Evolutionary conservation across 768 basidiomycete species (phyloP).

Genomic region (Hypholoma sublateritium): DNA sequence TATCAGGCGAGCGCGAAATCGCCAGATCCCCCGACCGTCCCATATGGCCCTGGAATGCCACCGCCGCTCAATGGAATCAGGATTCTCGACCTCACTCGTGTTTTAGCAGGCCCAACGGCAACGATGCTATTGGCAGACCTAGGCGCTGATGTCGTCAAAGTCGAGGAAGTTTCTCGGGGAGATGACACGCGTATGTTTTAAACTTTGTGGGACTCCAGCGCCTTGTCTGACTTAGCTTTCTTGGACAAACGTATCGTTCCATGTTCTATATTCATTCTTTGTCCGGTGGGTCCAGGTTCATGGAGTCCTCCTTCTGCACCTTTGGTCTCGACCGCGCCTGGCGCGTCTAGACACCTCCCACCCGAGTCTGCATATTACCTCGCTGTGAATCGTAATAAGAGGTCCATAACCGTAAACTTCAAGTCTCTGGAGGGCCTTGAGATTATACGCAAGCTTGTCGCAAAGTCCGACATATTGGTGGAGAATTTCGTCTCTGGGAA

Average conservation of each 20-base stretch:
- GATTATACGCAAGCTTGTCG: conserved; percentile 69
- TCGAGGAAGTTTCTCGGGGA: conserved; percentile 77
- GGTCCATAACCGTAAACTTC: conserved; percentile 87
- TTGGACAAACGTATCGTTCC: background rate
- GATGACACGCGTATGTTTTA: conserved; percentile 80
- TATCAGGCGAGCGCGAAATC: conserved; percentile 18
- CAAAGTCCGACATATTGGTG: conserved; percentile 79
- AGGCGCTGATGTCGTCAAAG: conserved; percentile 91
- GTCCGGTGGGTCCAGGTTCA: conserved; percentile 41
- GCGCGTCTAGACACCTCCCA: conserved; percentile 63
- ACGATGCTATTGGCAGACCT: conserved; percentile 93
- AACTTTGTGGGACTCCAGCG: background rate
- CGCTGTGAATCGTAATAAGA: conserved; percentile 84
- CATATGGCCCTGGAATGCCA: conserved; percentile 53
- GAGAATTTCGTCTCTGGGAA: conserved; percentile 91
- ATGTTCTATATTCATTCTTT: background rate
- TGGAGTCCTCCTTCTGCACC: conserved; percentile 68
- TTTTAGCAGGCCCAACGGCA: conserved; percentile 89
- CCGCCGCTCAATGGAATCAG: conserved; percentile 80
- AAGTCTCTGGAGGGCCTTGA: conserved; percentile 76
- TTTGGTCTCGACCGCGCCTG: conserved; percentile 44
- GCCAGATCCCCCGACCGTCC: conserved; percentile 20
- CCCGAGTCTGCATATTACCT: conserved; percentile 95
- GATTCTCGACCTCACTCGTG: conserved; percentile 87
- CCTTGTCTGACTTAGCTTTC: background rate